Evolutionary conservation across 148 eudicot species (phyloP).

Genomic region (Rhododendron williamsianum): DNA sequence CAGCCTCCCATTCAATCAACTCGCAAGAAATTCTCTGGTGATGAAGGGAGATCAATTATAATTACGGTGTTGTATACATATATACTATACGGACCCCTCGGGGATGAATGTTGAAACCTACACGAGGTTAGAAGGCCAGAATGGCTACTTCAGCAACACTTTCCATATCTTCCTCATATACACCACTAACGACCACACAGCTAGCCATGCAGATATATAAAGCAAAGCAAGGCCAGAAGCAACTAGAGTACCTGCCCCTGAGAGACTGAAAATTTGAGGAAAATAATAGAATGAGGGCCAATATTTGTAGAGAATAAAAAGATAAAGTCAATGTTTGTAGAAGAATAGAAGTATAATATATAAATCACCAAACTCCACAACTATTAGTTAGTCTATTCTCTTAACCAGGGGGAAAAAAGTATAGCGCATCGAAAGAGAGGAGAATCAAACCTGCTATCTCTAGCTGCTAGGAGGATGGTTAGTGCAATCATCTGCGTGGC

Average conservation of each 20-base stretch:
- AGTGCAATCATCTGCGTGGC: conserved; percentile 94
- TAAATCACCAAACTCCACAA: not conserved
- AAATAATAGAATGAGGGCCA: not conserved
- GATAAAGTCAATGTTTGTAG: not conserved
- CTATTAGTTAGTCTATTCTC: not conserved
- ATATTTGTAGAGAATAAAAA: not conserved
- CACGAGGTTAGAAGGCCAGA: not conserved
- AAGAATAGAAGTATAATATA: not conserved
- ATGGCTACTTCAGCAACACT: conserved; percentile 55
- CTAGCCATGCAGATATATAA: conserved; percentile 82
- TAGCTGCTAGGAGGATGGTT: conserved; percentile 70
- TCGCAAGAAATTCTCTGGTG: not conserved
- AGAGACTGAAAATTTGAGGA: conserved; percentile 42
- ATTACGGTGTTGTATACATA: not conserved
- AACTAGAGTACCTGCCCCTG: conserved; percentile 41
- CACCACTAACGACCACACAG: conserved; percentile 84
- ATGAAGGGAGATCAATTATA: not conserved
- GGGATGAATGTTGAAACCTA: conserved; percentile 1
- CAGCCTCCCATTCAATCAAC: not conserved
- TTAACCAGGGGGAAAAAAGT: not conserved
- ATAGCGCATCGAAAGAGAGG: not conserved
- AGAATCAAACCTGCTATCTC: conserved; percentile 71
- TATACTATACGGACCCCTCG: not conserved
- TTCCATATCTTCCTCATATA: conserved; percentile 90
- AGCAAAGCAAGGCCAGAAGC: conserved; percentile 76